Evolutionary conservation across 148 eudicot species (phyloP).

Genomic region (Beta vulgaris): DNA sequence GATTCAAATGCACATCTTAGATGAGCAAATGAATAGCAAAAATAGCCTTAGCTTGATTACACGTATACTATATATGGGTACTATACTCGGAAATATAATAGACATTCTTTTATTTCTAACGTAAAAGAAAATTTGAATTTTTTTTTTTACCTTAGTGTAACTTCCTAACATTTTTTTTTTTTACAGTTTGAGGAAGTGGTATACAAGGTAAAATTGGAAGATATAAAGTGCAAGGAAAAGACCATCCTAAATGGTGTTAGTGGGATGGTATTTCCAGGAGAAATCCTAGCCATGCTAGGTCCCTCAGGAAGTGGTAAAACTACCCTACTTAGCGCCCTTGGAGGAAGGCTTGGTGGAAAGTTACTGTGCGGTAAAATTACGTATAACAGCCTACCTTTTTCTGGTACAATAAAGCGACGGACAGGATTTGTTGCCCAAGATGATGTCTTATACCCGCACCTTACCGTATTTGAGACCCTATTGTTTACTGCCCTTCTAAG

Average conservation of each 20-base stretch:
- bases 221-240: conserved; percentile 52
- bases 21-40: too few relatives aligned
- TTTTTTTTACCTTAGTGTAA: not conserved
- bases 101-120: too few relatives aligned
- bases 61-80: too few relatives aligned
- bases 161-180: not conserved
- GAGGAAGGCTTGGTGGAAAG: conserved; percentile 73
- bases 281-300: conserved; percentile 91
- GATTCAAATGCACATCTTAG: too few relatives aligned
- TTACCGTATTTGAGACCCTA: conserved; percentile 83
- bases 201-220: conserved; percentile 67
- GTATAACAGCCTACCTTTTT: conserved; percentile 69
- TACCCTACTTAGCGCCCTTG: conserved; percentile 87
- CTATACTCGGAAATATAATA: too few relatives aligned
- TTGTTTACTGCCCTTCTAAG: conserved; percentile 84
- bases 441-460: conserved; percentile 87
- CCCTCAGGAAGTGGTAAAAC: conserved; percentile 99
- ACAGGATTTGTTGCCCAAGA: conserved; percentile 90
- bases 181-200: conserved; percentile 90
- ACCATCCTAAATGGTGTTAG: conserved; percentile 77
- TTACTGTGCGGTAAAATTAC: conserved; percentile 67
- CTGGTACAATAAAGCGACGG: conserved; percentile 63
- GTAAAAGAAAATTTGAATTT: not conserved
- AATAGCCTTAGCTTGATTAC: too few relatives aligned
- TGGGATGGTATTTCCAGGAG: conserved; percentile 84